Evolutionary conservation across 495 filamentous ascomycete genomes (phyloP).

Genomic region (Viridothelium virens): DNA sequence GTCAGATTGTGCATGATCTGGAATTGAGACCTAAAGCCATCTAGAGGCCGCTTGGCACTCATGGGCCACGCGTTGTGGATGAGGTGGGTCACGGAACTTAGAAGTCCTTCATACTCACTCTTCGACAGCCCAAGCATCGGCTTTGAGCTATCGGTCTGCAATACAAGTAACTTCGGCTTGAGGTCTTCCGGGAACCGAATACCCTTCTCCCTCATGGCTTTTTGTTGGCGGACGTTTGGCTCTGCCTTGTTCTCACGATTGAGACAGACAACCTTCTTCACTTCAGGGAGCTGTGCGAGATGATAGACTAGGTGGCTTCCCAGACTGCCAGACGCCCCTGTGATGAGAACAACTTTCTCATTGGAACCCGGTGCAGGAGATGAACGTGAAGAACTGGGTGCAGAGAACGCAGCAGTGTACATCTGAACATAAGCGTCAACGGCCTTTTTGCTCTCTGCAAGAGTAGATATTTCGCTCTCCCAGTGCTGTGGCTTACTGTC

Average conservation of each 20-base stretch:
- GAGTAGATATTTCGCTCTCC: too few relatives aligned
- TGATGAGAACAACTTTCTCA: conserved; percentile 40
- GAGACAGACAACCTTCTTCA: conserved; percentile 42
- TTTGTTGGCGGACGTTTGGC: conserved; percentile 33
- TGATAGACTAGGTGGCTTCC: conserved; percentile 41
- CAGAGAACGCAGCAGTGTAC: background rate
- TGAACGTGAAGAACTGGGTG: background rate
- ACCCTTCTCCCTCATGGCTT: conserved; percentile 35
- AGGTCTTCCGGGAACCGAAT: conserved; percentile 29
- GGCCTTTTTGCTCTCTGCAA: conserved; percentile 12
- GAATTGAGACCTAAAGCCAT: conserved; percentile 46
- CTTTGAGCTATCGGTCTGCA: conserved; percentile 43
- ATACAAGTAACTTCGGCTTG: conserved; percentile 38
- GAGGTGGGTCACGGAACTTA: conserved; percentile 44
- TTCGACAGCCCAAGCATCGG: conserved; percentile 41
- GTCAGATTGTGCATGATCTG: conserved; percentile 41
- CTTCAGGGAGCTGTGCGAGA: conserved; percentile 30
- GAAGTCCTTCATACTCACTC: conserved; percentile 29
- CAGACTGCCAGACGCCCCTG: conserved; percentile 26
- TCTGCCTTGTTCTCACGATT: conserved; percentile 36
- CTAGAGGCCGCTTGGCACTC: conserved; percentile 32
- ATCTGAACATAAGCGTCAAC: conserved; percentile 8
- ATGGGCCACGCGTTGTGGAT: conserved; percentile 49
- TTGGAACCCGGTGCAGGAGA: background rate
- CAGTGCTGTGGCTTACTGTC: too few relatives aligned